Conservation (phyloP, 164 flowering plant genomes). For the Stephania yunnanensis region DNA sequence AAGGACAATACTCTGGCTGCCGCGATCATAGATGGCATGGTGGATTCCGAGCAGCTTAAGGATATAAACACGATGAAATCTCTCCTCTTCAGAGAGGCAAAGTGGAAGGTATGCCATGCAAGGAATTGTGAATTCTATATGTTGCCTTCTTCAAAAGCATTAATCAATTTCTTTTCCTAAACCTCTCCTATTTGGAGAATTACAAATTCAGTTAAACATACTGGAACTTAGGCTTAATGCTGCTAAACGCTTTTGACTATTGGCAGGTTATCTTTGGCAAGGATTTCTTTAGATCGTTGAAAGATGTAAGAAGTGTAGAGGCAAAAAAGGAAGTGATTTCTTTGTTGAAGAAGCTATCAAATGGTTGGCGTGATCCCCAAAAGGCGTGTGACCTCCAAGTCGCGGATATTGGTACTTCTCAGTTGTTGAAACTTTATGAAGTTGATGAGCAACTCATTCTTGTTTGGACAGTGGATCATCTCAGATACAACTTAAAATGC, state of each 20-base stretch:
- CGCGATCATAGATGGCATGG: conserved; percentile 3
- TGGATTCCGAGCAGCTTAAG: conserved; percentile 4
- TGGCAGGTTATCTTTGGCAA: conserved; percentile 31
- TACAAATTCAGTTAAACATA: neutral
- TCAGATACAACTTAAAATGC: conserved; percentile 16
- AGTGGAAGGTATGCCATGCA: conserved; percentile 23
- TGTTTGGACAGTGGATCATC: conserved; percentile 38
- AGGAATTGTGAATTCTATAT: neutral
- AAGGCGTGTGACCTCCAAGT: conserved; percentile 1
- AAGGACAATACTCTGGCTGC: conserved; percentile 9
- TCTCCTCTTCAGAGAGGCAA: conserved; percentile 16
- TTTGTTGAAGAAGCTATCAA: conserved; percentile 32
- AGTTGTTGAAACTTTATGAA: conserved; percentile 23
- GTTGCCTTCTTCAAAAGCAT: no score
- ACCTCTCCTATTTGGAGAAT: no score
- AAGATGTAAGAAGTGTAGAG: conserved; percentile 6
- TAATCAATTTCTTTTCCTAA: no score
- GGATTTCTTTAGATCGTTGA: conserved; percentile 27
- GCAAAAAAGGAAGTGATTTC: conserved; percentile 22
- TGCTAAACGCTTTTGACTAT: neutral
- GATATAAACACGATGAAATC: conserved; percentile 14
- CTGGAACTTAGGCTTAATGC: neutral
- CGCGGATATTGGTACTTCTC: conserved; percentile 19
- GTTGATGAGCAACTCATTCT: conserved; percentile 22
- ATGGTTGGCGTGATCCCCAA: conserved; percentile 33